phyloP scores from a whole-genome alignment of 306 rosid species.

The Sphenostylis stenocarpa region DNA sequence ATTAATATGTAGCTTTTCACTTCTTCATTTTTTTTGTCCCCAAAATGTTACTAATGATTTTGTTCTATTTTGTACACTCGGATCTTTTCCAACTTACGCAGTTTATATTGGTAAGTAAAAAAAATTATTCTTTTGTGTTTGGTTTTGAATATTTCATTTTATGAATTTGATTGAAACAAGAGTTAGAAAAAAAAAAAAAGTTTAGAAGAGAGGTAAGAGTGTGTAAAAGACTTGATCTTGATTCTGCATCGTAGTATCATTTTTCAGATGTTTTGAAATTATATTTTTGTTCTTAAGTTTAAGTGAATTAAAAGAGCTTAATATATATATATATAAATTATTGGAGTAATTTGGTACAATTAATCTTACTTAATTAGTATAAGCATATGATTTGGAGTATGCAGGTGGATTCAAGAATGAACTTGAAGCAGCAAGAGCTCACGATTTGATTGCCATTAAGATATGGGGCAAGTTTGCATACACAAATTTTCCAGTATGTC shows the following conservation, averaged over 20 bases:
- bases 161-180: neutral
- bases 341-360: too few relatives aligned
- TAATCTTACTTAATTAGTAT: too few relatives aligned
- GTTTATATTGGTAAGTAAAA: constrained; percentile 48
- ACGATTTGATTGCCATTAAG: constrained; percentile 48
- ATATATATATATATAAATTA: too few relatives aligned
- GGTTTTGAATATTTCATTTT: neutral
- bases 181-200: neutral
- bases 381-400: neutral
- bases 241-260: too few relatives aligned
- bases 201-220: neutral
- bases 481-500: constrained; percentile 46
- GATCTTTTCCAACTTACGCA: neutral
- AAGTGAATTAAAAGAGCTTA: too few relatives aligned
- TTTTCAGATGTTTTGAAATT: too few relatives aligned
- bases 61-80: neutral
- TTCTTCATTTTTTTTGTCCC: neutral
- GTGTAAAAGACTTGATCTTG: too few relatives aligned
- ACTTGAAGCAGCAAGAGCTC: constrained; percentile 46
- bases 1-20: neutral
- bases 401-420: constrained; percentile 34
- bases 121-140: neutral
- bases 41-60: neutral
- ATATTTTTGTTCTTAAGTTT: too few relatives aligned
- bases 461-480: constrained; percentile 37